Base-by-base conservation (phyloP, 2,329 filamentous ascomycete genomes). In the Chaetomiaceae sp. region DNA sequence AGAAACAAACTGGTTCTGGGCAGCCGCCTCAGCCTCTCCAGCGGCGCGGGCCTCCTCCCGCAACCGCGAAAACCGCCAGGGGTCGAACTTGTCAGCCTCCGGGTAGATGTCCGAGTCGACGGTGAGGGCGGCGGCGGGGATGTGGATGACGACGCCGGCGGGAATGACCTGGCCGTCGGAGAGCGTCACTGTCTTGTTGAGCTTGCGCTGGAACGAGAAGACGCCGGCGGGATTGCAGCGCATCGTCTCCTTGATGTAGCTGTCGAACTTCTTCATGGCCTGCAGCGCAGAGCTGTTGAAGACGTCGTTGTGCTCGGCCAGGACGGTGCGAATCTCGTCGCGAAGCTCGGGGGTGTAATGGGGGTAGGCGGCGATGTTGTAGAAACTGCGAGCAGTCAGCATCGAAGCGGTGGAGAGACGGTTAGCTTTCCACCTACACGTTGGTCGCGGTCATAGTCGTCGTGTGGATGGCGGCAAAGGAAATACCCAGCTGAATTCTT, bases 121-220 rank as follows among this genome's bases (percentile, higher is more conserved):
- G 44, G 65, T 66, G 53, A 73, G 59, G 25, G 68, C 70, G 17
- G 68, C 64, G 12, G 67, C 56, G 0, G 75, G 69, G 0, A 74
- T 64, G 53, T 77, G 70, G 29, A 78, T 68, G n/a, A 69, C 66
- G 6, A 71, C 70, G 25, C 74, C 75, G 1, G 69, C 65, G 0
- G 75, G 74, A 9, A 78, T 69, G 33, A 72, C 70, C 44, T 80
- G 75, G 15, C 80, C 80, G 62, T 79, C 78, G 40, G 78, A 80
- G 1, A 82, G 74, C 2, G 72, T 73, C 59, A 82, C 72, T 4
- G 74, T 69, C 59, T 75, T 71, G 33, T 77, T 66, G 9, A 79
- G 77, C 57, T 76, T 78, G 54, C 79, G 76, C 22, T 65, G 63
- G 64, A 81, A 81, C 3, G 77, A 73, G 1, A 69, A 71, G 68